A percentile compares a stretch with the other conserved stretches of the same genome.
Evolutionary conservation across 1,284 basidiomycete genomes (phyloP).

Genomic region (Heimioporus retisporus): DNA sequence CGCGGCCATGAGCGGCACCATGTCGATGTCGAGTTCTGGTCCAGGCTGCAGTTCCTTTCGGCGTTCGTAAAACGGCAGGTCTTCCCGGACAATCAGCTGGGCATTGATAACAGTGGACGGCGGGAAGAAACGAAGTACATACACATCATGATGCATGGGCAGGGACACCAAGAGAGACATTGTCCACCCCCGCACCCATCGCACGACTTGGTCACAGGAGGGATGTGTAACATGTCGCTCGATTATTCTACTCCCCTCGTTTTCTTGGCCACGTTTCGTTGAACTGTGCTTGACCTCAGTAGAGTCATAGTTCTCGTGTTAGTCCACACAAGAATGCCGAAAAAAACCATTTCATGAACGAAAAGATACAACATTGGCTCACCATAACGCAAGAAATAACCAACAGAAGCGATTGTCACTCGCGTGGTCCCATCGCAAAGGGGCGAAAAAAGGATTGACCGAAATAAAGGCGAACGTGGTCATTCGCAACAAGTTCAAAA

Average conservation of each 20-base stretch:
- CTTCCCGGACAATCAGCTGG: too few relatives aligned
- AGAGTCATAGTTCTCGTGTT: conserved; percentile 68
- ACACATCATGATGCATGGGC: conserved; percentile 80
- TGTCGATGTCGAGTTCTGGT: too few relatives aligned
- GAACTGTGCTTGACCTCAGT: conserved; percentile 26
- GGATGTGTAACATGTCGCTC: conserved; percentile 68
- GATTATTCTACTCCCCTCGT: conserved; percentile 58
- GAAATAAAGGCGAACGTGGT: conserved; percentile 78
- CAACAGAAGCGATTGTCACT: conserved; percentile 59
- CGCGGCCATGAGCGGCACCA: too few relatives aligned
- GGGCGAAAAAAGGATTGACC: conserved; percentile 82
- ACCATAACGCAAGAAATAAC: conserved; percentile 70
- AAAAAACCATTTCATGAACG: conserved; percentile 61
- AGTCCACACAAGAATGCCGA: conserved; percentile 67
- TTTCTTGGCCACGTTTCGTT: conserved; percentile 65
- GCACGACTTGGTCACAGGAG: conserved; percentile 77
- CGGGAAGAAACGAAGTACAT: conserved; percentile 37
- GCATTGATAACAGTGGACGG: too few relatives aligned
- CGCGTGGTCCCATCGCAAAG: conserved; percentile 70
- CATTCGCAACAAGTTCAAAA: conserved; percentile 29
- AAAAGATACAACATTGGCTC: conserved; percentile 84
- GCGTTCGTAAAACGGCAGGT: too few relatives aligned
- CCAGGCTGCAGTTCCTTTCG: too few relatives aligned
- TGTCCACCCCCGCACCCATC: conserved; percentile 67
- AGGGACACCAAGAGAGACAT: conserved; percentile 77